Percentiles rank a stretch among this genome's conserved stretches.
These are phyloP conservation scores for Ajuga chamaepitys DNA, from an alignment of 257 asterid species.

Conservation along the genomic window DNA sequence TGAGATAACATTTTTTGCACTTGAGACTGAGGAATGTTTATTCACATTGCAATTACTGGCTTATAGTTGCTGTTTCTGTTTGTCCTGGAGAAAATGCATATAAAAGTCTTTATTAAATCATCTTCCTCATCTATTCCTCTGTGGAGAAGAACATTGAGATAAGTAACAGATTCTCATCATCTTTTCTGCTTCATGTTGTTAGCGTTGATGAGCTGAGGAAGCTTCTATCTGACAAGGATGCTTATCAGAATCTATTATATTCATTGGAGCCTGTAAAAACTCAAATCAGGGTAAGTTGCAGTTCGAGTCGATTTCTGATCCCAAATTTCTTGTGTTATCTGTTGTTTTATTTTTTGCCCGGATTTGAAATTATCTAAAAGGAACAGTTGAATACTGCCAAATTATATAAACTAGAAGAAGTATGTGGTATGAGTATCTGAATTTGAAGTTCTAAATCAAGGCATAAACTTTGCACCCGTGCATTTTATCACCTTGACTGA, in stretches of 20 bases:
- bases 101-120: background rate
- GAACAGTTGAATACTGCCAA: background rate
- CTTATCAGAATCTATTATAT: slow-evolving; percentile 58
- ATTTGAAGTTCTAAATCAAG: too few relatives aligned
- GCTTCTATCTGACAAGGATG: slow-evolving; percentile 80
- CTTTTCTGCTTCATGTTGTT: slow-evolving; percentile 11
- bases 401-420: background rate
- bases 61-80: slow-evolving; percentile 5
- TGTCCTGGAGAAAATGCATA: background rate
- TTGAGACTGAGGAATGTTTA: background rate
- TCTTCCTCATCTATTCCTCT: background rate
- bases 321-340: background rate
- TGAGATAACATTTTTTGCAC: background rate
- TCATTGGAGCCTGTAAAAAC: slow-evolving; percentile 85
- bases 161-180: slow-evolving; percentile 1
- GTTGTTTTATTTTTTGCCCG: background rate
- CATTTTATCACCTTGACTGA: background rate
- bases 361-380: background rate
- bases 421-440: background rate
- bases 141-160: background rate
- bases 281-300: slow-evolving; percentile 64
- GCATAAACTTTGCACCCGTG: background rate
- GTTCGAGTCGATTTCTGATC: background rate
- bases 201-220: slow-evolving; percentile 84
- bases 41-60: background rate